Evolutionary conservation across 2,329 filamentous ascomycete genomes (phyloP).

Genomic region (Cyphellophora europaea): DNA sequence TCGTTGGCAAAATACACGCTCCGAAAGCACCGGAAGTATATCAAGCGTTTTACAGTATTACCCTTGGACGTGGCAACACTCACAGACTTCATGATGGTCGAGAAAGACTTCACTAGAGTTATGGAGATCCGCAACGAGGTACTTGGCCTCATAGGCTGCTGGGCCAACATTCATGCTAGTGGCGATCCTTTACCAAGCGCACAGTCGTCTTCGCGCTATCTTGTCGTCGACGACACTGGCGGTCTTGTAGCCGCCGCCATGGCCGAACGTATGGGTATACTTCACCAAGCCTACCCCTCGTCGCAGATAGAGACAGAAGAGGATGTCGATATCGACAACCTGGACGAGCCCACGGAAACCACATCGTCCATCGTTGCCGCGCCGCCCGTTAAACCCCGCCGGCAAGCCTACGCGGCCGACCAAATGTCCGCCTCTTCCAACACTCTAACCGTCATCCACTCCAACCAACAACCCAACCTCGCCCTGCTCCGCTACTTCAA

Average conservation of each 20-base stretch:
- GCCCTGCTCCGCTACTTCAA: conserved; percentile 81
- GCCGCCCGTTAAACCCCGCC: conserved; percentile 21
- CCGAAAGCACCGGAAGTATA: conserved; percentile 87
- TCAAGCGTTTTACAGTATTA: conserved; percentile 75
- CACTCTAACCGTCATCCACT: conserved; percentile 71
- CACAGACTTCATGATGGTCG: conserved; percentile 66
- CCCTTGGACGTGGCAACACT: conserved; percentile 73
- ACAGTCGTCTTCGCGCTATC: conserved; percentile 46
- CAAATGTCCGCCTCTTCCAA: conserved; percentile 54
- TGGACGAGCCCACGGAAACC: conserved; percentile 6
- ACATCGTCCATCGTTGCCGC: conserved; percentile 1
- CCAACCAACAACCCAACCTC: conserved; percentile 79
- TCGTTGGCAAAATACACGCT: conserved; percentile 94
- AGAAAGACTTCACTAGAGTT: conserved; percentile 70
- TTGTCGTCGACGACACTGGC: conserved; percentile 79
- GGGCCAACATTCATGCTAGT: conserved; percentile 73
- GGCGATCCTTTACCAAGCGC: conserved; percentile 23
- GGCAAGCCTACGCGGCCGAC: conserved; percentile 18
- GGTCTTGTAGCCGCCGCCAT: conserved; percentile 73
- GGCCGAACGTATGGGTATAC: conserved; percentile 79
- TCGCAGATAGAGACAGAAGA: conserved; percentile 14
- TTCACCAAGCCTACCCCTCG: conserved; percentile 43
- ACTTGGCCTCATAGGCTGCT: conserved; percentile 71
- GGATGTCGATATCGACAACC: conserved; percentile 8
- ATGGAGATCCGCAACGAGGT: conserved; percentile 81